phyloP scores from a whole-genome alignment of 768 basidiomycete genomes.

The Mycena amicta region DNA sequence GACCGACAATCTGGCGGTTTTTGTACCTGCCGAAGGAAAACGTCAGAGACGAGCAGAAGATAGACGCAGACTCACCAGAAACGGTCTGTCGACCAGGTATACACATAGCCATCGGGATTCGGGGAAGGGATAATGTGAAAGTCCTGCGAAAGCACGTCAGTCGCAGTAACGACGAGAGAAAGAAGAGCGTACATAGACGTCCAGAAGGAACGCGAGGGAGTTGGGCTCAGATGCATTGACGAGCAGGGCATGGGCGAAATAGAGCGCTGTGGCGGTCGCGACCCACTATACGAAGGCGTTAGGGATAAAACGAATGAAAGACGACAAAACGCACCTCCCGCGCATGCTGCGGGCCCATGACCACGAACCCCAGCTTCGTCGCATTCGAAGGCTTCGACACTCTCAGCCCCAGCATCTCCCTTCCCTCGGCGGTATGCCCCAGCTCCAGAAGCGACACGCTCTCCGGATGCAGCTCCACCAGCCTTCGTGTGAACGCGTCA shows the following conservation, averaged over 20 bases:
- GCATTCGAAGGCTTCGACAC: constrained; percentile 39
- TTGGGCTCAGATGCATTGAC: constrained; percentile 47
- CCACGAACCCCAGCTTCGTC: constrained; percentile 59
- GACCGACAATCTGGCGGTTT: constrained; percentile 59
- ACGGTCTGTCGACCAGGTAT: constrained; percentile 71
- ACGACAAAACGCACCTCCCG: constrained; percentile 54
- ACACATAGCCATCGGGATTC: constrained; percentile 75
- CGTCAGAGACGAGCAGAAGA: neutral
- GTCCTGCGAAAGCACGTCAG: constrained; percentile 34
- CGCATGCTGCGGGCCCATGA: constrained; percentile 75
- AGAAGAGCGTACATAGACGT: constrained; percentile 47
- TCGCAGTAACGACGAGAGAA: constrained; percentile 4
- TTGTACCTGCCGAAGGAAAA: constrained; percentile 60
- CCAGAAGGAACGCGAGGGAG: constrained; percentile 52
- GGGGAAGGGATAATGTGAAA: constrained; percentile 70
- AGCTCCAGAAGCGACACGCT: constrained; percentile 47
- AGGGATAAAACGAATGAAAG: constrained; percentile 1
- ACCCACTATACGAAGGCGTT: constrained; percentile 64
- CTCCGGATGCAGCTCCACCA: constrained; percentile 51
- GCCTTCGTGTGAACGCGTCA: constrained; percentile 49
- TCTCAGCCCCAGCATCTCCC: constrained; percentile 58
- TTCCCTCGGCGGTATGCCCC: constrained; percentile 60
- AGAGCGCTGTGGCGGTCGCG: constrained; percentile 71
- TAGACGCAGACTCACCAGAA: constrained; percentile 49
- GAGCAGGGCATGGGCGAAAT: constrained; percentile 72